A percentile compares a stretch with the other conserved stretches of the same genome.
Evolutionary conservation across 805 yeast species (phyloP).

Genomic region (Scheffersomyces coipomensis): DNA sequence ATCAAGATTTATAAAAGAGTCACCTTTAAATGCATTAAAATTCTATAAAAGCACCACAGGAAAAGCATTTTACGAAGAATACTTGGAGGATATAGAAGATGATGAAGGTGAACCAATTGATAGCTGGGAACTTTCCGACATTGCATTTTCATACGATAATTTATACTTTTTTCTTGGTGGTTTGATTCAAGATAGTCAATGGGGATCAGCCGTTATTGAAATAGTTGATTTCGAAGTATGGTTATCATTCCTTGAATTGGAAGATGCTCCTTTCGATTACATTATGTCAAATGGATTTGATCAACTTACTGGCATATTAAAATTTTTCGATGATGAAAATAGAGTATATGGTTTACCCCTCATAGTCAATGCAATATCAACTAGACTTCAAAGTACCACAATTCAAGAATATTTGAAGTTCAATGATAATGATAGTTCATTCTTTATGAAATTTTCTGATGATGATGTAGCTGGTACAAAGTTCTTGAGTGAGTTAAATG

Average conservation of each 20-base stretch:
- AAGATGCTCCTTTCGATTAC: slow-evolving; percentile 62
- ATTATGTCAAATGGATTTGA: slow-evolving; percentile 52
- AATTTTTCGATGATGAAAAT: slow-evolving; percentile 54
- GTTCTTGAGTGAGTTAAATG: slow-evolving; percentile 33
- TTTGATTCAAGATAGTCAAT: slow-evolving; percentile 50
- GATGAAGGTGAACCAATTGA: slow-evolving; percentile 38
- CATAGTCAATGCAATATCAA: slow-evolving; percentile 32
- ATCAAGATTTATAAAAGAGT: not conserved
- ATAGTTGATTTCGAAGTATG: slow-evolving; percentile 42
- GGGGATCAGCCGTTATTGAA: slow-evolving; percentile 41
- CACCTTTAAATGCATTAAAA: slow-evolving; percentile 33
- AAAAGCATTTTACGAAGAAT: not conserved
- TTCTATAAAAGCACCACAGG: slow-evolving; percentile 44
- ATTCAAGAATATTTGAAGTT: slow-evolving; percentile 29
- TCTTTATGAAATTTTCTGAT: slow-evolving; percentile 31
- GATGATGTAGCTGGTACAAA: slow-evolving; percentile 25
- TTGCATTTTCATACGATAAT: slow-evolving; percentile 49
- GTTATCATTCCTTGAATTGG: slow-evolving; percentile 46
- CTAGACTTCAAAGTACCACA: slow-evolving; percentile 25
- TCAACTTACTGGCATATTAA: slow-evolving; percentile 53
- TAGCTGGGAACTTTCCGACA: slow-evolving; percentile 53
- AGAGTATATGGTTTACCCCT: slow-evolving; percentile 45
- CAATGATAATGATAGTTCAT: slow-evolving; percentile 28
- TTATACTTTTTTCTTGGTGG: slow-evolving; percentile 50
- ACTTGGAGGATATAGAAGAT: slow-evolving; percentile 27